Evolutionary conservation across 495 filamentous ascomycete species (phyloP).

Genomic region (Aspergillus coremiiformis): DNA sequence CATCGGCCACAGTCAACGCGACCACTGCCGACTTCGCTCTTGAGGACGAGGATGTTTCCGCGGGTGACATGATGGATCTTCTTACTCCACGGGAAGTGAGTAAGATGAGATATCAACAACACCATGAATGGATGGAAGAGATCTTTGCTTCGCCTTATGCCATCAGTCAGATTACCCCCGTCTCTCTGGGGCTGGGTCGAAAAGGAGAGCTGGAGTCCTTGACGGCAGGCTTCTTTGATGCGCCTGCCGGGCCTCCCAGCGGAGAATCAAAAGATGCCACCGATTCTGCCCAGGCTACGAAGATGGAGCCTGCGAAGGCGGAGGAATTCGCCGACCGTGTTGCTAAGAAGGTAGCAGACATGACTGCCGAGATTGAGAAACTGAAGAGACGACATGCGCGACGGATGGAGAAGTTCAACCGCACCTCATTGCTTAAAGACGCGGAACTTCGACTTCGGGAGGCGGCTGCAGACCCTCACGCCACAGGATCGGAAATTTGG

Average conservation of each 20-base stretch:
- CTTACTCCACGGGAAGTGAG: constrained; percentile 84
- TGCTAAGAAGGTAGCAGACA: constrained; percentile 53
- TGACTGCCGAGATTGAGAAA: constrained; percentile 70
- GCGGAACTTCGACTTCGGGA: constrained; percentile 52
- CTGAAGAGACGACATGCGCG: constrained; percentile 72
- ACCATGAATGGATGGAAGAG: constrained; percentile 99
- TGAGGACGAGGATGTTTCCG: constrained; percentile 81
- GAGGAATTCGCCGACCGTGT: constrained; percentile 73
- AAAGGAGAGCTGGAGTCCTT: constrained; percentile 76
- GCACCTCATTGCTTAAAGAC: constrained; percentile 53
- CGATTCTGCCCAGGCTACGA: constrained; percentile 48
- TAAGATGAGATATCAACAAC: constrained; percentile 75
- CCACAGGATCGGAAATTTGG: constrained; percentile 52
- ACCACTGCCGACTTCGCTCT: constrained; percentile 48
- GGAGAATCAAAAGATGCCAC: constrained; percentile 29
- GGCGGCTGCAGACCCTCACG: constrained; percentile 43
- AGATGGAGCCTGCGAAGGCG: constrained; percentile 58
- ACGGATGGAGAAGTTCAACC: constrained; percentile 65
- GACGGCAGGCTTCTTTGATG: constrained; percentile 72
- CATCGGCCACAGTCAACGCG: constrained; percentile 29
- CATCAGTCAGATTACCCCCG: constrained; percentile 73
- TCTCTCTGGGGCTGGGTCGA: constrained; percentile 79
- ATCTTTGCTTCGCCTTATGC: constrained; percentile 82
- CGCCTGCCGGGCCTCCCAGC: constrained; percentile 33
- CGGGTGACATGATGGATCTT: constrained; percentile 81